phyloP scores from a whole-genome alignment of 2,329 filamentous ascomycete species.

The Aspergillus flavus region DNA sequence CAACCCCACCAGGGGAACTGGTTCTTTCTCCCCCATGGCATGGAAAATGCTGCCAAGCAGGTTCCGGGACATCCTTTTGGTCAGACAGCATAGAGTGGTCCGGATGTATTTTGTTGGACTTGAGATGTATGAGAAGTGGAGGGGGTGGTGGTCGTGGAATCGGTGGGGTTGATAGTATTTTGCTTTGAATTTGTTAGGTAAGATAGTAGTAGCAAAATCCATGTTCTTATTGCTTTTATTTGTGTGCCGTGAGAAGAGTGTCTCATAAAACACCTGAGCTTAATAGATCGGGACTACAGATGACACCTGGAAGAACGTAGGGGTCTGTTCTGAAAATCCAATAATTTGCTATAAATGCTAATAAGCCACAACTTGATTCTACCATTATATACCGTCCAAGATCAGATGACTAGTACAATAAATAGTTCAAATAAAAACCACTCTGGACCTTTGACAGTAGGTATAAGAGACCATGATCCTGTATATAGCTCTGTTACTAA shows the following conservation, averaged over 20 bases:
- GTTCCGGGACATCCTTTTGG: not conserved
- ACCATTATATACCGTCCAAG: no score
- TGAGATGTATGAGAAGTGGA: not conserved
- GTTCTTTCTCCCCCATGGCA: not conserved
- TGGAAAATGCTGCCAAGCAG: constrained; percentile 1
- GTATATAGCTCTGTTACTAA: no score
- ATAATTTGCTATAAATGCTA: no score
- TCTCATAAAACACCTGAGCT: not conserved
- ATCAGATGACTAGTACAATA: no score
- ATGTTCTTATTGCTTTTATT: not conserved
- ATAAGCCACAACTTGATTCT: no score
- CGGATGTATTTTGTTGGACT: not conserved
- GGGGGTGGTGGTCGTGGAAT: not conserved
- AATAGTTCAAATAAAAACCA: no score
- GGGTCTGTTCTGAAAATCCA: no score
- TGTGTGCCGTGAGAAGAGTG: not conserved
- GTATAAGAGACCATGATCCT: no score
- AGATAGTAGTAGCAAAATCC: not conserved
- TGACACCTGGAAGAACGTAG: no score
- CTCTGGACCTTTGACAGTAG: no score
- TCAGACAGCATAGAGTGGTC: not conserved
- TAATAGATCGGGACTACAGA: no score
- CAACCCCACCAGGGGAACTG: not conserved
- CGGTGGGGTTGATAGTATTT: not conserved
- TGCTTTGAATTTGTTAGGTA: not conserved